Conservation (phyloP, 495 filamentous ascomycete species). For the Tricharina praecox region DNA sequence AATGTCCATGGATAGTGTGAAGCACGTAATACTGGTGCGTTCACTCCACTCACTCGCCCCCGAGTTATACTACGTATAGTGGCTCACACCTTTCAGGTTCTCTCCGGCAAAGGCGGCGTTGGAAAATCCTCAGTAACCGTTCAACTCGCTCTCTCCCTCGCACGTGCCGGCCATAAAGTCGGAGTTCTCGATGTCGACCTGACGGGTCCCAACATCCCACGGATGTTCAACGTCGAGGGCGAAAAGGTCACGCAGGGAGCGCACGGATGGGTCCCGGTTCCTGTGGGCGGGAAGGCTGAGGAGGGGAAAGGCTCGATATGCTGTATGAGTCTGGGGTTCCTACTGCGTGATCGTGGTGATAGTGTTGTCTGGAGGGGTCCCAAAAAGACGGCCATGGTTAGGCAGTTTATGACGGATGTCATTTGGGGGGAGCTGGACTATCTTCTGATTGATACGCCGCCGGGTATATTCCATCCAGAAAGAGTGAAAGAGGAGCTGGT, state of each 20-base stretch:
- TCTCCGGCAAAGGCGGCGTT: conserved; percentile 94
- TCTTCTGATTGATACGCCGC: conserved; percentile 86
- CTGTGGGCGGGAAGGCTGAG: conserved; percentile 11
- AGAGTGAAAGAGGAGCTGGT: neutral
- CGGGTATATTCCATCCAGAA: conserved; percentile 34
- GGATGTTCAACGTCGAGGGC: conserved; percentile 75
- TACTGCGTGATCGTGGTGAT: conserved; percentile 65
- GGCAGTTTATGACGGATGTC: conserved; percentile 83
- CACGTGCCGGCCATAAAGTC: conserved; percentile 55
- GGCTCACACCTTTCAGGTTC: conserved; percentile 40
- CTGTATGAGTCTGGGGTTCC: conserved; percentile 87
- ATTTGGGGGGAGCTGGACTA: conserved; percentile 80
- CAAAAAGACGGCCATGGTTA: conserved; percentile 98
- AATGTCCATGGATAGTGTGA: conserved; percentile 43
- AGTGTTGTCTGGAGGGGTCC: conserved; percentile 94
- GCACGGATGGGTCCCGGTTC: conserved; percentile 75
- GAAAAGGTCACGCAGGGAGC: conserved; percentile 79
- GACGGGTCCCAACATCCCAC: conserved; percentile 88
- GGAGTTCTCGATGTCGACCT: conserved; percentile 94
- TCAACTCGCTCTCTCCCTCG: conserved; percentile 81
- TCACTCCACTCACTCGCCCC: conserved; percentile 22
- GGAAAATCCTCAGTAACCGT: conserved; percentile 95
- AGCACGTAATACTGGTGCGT: conserved; percentile 45
- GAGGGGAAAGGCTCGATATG: conserved; percentile 21
- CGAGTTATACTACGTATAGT: no score